A percentile compares a stretch with the other conserved stretches of the same genome.
Conservation (phyloP, 2,329 filamentous ascomycete genomes). For the Colletotrichum lindemuthianum region DNA sequence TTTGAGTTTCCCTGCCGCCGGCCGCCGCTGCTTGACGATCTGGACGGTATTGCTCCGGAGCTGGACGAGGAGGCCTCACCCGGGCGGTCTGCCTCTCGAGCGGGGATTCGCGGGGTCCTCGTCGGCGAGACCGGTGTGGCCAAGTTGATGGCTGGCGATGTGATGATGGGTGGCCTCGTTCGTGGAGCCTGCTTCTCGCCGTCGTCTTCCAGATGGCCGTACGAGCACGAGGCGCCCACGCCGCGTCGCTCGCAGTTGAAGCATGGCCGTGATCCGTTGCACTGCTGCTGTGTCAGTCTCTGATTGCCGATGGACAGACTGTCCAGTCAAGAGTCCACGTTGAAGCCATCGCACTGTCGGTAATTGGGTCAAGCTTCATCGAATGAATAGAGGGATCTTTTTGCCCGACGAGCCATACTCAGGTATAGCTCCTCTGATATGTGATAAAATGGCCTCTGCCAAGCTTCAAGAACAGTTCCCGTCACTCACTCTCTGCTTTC, state of each 20-base stretch:
- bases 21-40: conserved; percentile 11
- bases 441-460: neutral
- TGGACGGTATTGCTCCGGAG: conserved; percentile 10
- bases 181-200: neutral
- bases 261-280: conserved; percentile 31
- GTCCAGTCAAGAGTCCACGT: too few species aligned
- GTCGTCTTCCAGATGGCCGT: conserved; percentile 19
- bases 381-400: neutral
- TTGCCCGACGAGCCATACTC: neutral
- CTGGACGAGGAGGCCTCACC: conserved; percentile 3
- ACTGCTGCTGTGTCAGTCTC: conserved; percentile 5
- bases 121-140: conserved; percentile 10
- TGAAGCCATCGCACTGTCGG: too few species aligned
- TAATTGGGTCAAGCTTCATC: too few species aligned
- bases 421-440: neutral
- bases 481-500: conserved; percentile 32
- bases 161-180: neutral
- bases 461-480: neutral
- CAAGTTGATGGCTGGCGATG: conserved; percentile 2
- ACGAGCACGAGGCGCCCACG: conserved; percentile 16
- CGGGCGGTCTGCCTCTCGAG: neutral
- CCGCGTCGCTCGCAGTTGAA: conserved; percentile 31
- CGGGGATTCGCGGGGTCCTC: neutral
- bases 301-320: neutral
- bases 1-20: conserved; percentile 17